Evolutionary conservation across 2,329 filamentous ascomycete species (phyloP).

Genomic region (Lasiodiplodia sp.): DNA sequence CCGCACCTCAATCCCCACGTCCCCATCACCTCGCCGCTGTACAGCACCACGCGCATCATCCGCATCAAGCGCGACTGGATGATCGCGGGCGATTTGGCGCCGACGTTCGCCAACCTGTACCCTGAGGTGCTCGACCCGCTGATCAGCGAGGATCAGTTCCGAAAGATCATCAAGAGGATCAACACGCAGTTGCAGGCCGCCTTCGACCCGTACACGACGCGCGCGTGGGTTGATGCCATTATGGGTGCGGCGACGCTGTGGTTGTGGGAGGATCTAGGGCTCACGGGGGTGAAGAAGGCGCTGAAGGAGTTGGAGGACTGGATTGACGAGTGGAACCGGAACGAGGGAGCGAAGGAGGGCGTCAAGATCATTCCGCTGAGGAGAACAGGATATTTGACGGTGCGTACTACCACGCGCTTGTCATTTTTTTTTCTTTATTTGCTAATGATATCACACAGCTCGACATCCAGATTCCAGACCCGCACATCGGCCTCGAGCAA

Average conservation of each 20-base stretch:
- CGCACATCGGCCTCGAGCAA: constrained; percentile 64
- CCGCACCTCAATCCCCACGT: constrained; percentile 95
- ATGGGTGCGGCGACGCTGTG: constrained; percentile 87
- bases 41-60: constrained; percentile 83
- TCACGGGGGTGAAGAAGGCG: constrained; percentile 76
- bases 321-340: constrained; percentile 85
- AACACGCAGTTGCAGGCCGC: constrained; percentile 79
- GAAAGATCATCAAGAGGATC: constrained; percentile 79
- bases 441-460: constrained; percentile 57
- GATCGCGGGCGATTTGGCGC: constrained; percentile 84
- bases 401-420: constrained; percentile 51
- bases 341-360: constrained; percentile 64
- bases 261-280: constrained; percentile 90
- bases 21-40: constrained; percentile 75
- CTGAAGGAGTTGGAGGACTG: constrained; percentile 76
- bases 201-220: constrained; percentile 78
- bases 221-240: constrained; percentile 81
- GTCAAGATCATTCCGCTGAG: constrained; percentile 81
- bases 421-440: constrained; percentile 20
- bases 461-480: constrained; percentile 82
- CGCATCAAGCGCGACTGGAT: constrained; percentile 93
- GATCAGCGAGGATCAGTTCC: constrained; percentile 85
- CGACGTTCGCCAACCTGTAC: constrained; percentile 93
- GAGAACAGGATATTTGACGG: constrained; percentile 86
- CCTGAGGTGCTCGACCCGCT: constrained; percentile 93